Evolutionary conservation across 2,329 filamentous ascomycete species (phyloP), one percentile per base, ranked within the genome.

Genomic region (Xylariaceae sp.): DNA sequence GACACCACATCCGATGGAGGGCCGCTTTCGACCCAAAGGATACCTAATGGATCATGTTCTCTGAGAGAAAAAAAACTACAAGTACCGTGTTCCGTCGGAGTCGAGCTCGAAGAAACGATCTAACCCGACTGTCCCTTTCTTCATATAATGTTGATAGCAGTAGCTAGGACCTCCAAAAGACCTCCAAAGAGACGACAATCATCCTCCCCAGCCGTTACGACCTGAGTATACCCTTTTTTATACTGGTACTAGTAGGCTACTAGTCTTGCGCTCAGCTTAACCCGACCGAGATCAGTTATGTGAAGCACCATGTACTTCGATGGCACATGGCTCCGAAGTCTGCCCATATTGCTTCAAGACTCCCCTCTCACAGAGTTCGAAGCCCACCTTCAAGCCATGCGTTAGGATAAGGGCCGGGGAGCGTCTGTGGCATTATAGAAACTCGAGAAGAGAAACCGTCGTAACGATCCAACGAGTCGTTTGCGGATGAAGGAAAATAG

Each of bases 281-380:
- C 6, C 32, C 44, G 9, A 44, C 48, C 0, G 44, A 50, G 6
- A 50, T 50, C 13, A 50, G 48, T 18, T 50, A 50, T 26, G 40
- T 50, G 40, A 50, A 50, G 40, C 48, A 50, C 10, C 48, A 50
- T 44, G 39, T 50, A 5, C 21, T 50, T 15, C 48, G 48, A 44
- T 18, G 11, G 1, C 48, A 50, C 13, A 50, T 43, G 21, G 47
- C 15, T 29, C 37, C 47, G 20, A 27, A 2, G 23, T 42, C 15
- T 50, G 47, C 20, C 37, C 37, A 15, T 39, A 39, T 27, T 50
- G 47, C 7, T 21, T 43, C 21, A 23, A 42, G 11, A 21, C 7
- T 3, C 43, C 43, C 23, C 16, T 39, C 11, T 4, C n/a, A 0
- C 13, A 6, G 47, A 42, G 2, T 29, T 27, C 15, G 30, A 21